These are phyloP conservation scores for Rhododendron ferrugineum DNA, from an alignment of 148 eudicot species.

Conservation along the genomic window DNA sequence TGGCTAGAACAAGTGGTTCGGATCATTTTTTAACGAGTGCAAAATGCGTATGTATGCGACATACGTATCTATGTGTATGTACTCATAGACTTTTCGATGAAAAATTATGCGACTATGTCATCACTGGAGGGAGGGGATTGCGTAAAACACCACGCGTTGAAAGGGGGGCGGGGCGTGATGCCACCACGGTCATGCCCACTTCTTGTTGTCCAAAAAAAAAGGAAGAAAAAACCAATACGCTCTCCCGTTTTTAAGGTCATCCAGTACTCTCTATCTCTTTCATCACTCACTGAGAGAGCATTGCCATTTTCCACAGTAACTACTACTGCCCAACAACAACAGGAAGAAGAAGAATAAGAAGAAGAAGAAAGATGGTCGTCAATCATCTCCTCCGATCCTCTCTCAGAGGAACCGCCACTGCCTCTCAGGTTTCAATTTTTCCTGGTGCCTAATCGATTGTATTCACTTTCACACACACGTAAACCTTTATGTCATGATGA, in stretches of 20 bases:
- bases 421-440: neutral
- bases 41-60: too few relatives aligned
- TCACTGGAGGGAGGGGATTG: neutral
- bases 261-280: neutral
- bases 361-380: constrained; percentile 8
- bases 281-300: neutral
- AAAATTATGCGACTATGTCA: too few relatives aligned
- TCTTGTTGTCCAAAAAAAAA: neutral
- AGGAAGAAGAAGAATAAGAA: neutral
- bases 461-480: neutral
- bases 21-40: too few relatives aligned
- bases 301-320: neutral
- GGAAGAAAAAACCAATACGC: neutral
- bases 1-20: too few relatives aligned
- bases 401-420: constrained; percentile 18
- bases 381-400: constrained; percentile 28
- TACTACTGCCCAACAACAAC: neutral
- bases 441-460: neutral
- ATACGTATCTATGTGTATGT: too few relatives aligned
- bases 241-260: neutral
- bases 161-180: neutral
- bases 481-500: neutral
- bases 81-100: too few relatives aligned
- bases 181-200: neutral
- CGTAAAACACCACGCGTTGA: neutral